Evolutionary conservation across 2,329 filamentous ascomycete species (phyloP).

Genomic region (Botrytis squamosa): DNA sequence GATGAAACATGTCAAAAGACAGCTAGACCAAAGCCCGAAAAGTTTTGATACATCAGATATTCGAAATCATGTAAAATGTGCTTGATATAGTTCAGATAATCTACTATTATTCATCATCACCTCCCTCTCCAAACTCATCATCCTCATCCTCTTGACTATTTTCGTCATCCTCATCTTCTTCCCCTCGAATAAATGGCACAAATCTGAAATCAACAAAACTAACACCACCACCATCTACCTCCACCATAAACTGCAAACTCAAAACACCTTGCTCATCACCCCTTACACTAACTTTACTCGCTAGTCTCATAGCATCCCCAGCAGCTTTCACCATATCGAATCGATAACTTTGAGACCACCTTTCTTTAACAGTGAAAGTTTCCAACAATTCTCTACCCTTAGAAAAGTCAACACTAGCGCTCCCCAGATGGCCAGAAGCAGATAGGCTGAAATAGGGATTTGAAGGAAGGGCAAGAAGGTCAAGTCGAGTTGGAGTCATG

Average conservation of each 20-base stretch:
- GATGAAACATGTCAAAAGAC: not conserved
- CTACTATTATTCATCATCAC: slow-evolving; percentile 4
- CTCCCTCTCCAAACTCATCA: slow-evolving; percentile 28
- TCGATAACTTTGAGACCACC: slow-evolving; percentile 73
- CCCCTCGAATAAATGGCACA: slow-evolving; percentile 66
- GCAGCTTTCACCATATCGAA: slow-evolving; percentile 85
- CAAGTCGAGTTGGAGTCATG: slow-evolving; percentile 67
- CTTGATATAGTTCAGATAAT: not conserved
- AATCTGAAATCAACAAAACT: slow-evolving; percentile 84
- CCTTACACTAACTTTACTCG: slow-evolving; percentile 87
- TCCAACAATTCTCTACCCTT: slow-evolving; percentile 68
- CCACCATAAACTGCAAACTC: slow-evolving; percentile 94
- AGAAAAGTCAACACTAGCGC: slow-evolving; percentile 65
- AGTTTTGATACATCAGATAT: not conserved
- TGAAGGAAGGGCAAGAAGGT: slow-evolving; percentile 58
- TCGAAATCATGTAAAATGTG: too few relatives aligned
- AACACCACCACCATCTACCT: slow-evolving; percentile 67
- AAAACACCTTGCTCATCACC: slow-evolving; percentile 87
- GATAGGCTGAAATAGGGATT: slow-evolving; percentile 75
- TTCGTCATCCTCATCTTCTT: slow-evolving; percentile 49
- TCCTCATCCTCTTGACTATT: slow-evolving; percentile 44
- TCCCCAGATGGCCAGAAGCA: slow-evolving; percentile 58
- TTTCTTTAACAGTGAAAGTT: slow-evolving; percentile 64
- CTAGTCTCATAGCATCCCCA: slow-evolving; percentile 86
- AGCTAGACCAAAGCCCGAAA: not conserved